These are phyloP conservation scores for Parachlorella kessleri DNA, from an alignment of 139 green algal species.

Conservation along the genomic window DNA sequence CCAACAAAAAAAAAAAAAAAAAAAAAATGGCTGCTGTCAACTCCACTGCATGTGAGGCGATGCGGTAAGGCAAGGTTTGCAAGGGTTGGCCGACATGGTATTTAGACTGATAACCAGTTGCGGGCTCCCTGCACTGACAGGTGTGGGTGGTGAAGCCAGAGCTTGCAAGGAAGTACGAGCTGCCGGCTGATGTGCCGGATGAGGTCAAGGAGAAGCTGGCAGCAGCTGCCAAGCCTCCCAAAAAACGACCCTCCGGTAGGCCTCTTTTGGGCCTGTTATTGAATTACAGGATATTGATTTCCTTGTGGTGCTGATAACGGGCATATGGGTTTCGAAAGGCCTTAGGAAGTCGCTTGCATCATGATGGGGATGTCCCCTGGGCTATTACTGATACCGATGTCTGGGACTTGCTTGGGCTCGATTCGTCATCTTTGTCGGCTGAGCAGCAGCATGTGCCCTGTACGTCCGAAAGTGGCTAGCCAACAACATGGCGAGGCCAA, in stretches of 20 bases:
- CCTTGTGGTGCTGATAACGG: neutral
- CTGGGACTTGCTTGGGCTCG: neutral
- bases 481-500: too few relatives aligned
- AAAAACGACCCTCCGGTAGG: neutral
- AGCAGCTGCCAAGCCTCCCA: constrained; percentile 18
- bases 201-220: constrained; percentile 12
- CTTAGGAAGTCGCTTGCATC: too few relatives aligned
- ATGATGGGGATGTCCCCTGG: too few relatives aligned
- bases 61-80: neutral
- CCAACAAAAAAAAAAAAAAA: too few relatives aligned
- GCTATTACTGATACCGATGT: neutral
- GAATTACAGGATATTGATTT: neutral
- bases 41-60: too few relatives aligned
- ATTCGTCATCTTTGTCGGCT: neutral
- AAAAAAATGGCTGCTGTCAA: too few relatives aligned
- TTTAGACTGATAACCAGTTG: neutral
- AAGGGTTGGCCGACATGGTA: neutral
- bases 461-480: neutral
- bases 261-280: neutral
- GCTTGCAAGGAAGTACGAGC: constrained; percentile 4
- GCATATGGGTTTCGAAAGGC: too few relatives aligned
- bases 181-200: constrained; percentile 13
- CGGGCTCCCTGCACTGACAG: neutral
- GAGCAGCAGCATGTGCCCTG: neutral
- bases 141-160: constrained; percentile 21